Evolutionary conservation across 768 basidiomycete species (phyloP).

Genomic region (Naematelia encephala): DNA sequence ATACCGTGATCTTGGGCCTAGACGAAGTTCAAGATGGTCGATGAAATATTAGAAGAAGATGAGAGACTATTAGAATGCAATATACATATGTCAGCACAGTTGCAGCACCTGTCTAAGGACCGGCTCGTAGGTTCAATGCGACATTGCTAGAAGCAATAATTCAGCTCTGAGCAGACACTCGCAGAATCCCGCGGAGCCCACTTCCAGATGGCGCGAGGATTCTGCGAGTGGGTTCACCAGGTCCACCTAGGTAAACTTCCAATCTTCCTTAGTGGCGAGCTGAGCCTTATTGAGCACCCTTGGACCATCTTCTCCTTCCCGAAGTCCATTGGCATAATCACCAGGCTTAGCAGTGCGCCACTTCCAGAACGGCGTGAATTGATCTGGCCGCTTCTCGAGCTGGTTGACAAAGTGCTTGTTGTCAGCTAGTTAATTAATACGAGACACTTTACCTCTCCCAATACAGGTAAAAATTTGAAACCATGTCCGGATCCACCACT

Average conservation of each 20-base stretch:
- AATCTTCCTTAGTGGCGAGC: slow-evolving; percentile 10
- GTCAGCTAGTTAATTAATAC: not conserved
- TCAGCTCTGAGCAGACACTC: too few species aligned
- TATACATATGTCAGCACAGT: too few species aligned
- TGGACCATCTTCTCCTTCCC: slow-evolving; percentile 7
- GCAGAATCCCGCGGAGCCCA: too few species aligned
- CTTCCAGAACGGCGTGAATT: slow-evolving; percentile 12
- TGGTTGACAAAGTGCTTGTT: slow-evolving; percentile 12
- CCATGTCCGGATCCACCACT: slow-evolving; percentile 14
- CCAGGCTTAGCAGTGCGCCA: slow-evolving; percentile 10
- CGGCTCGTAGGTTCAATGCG: too few species aligned
- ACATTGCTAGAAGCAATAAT: too few species aligned
- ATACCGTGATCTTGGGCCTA: too few species aligned
- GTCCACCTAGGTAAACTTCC: slow-evolving; percentile 1
- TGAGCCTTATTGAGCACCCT: slow-evolving; percentile 2
- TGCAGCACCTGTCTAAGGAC: too few species aligned
- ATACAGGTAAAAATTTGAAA: slow-evolving; percentile 13
- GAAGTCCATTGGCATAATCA: slow-evolving; percentile 6
- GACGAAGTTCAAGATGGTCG: too few species aligned
- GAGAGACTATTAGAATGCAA: too few species aligned
- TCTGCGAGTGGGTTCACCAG: not conserved
- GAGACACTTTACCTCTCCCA: not conserved
- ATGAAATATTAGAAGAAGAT: too few species aligned
- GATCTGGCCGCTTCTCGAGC: slow-evolving; percentile 8
- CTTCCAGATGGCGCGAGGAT: not conserved